Base-by-base conservation (phyloP, 2,329 filamentous ascomycete species). In the Neonectria ditissima region DNA sequence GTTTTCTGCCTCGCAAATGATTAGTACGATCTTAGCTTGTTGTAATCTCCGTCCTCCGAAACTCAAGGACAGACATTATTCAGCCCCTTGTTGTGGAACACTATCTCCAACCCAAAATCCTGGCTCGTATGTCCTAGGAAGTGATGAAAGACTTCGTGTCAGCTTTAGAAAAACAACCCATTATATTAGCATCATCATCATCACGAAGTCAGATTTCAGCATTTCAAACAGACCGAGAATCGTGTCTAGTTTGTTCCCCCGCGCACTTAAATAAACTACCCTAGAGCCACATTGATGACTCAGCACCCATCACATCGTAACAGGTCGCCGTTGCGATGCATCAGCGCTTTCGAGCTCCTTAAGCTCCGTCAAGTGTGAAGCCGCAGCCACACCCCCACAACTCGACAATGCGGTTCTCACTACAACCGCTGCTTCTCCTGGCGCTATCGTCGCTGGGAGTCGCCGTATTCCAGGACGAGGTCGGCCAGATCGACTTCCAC, bases 401-500 rank as follows among this genome's bases (percentile, higher is more conserved):
- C 48, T 66, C 50, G 53, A 73, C 68, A 55, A 80, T 80, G 79
- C 78, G 78, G 72, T 75, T 74, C 68, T 70, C 75, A 69, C 55
- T 79, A 57, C 74, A 76, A 70, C 73, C 77, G 67, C 73, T 73
- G 65, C 72, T 80, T 43, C 73, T 82, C 30, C 72, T 81, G 69
- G 80, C 76, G 68, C 74, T 81, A 50, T 77, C 80, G 59, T 74
- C 79, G 52, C 72, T 81, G 51, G 82, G 87, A 55, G 72, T 71
- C 7, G 92, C 94, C 69, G 89, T 98, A 64, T 97, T 94, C 82
- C 85, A 87, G 71, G 96, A 99, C 76, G 95, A 99, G 79, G 94
- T 97, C 70, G 94, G 90, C 82, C 87, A 93, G 73, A 88, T 97
- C 78, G 96, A 99, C 81, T 98, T 94, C 82, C 95, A 98, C 81